A percentile compares a stretch with the other conserved stretches of the same genome.
phyloP scores from a whole-genome alignment of 345 rosid genomes.

The Populus pruinosa region DNA sequence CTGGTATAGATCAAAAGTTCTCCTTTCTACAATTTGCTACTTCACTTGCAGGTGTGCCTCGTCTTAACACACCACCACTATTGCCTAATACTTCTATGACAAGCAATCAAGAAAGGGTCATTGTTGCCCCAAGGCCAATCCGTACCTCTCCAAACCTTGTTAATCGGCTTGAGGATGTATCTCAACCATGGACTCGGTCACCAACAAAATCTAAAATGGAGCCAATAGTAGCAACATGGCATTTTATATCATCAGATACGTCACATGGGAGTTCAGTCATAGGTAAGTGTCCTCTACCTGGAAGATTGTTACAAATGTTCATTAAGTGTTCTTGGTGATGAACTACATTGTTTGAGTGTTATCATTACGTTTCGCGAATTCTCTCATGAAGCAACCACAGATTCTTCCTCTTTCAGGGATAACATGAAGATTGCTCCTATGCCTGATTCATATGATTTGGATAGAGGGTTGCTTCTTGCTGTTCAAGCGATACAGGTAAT shows the following conservation, averaged over 20 bases:
- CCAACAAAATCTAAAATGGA: slow-evolving; percentile 97
- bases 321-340: slow-evolving; percentile 6
- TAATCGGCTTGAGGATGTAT: slow-evolving; percentile 80
- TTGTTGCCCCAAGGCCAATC: slow-evolving; percentile 91
- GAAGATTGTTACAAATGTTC: slow-evolving; percentile 4
- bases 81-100: slow-evolving; percentile 43
- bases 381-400: slow-evolving; percentile 98
- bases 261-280: slow-evolving; percentile 42
- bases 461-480: slow-evolving; percentile 96
- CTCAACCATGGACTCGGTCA: slow-evolving; percentile 99
- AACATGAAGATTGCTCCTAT: slow-evolving; percentile 78
- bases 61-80: slow-evolving; percentile 89
- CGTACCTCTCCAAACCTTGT: slow-evolving; percentile 73
- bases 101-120: slow-evolving; percentile 59
- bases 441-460: slow-evolving; percentile 97
- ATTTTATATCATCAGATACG: slow-evolving; percentile 53
- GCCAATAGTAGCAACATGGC: slow-evolving; percentile 79
- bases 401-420: slow-evolving; percentile 92
- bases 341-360: slow-evolving; percentile 18
- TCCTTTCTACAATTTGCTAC: slow-evolving; percentile 24
- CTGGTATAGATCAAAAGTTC: slow-evolving; percentile 5
- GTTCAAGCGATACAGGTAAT: slow-evolving; percentile 98
- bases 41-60: slow-evolving; percentile 81
- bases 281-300: slow-evolving; percentile 50
- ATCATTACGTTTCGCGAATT: slow-evolving; percentile 40